These are phyloP conservation scores for Bruguiera hainesii DNA, from an alignment of 441 rosid genomes.

Conservation along the genomic window DNA sequence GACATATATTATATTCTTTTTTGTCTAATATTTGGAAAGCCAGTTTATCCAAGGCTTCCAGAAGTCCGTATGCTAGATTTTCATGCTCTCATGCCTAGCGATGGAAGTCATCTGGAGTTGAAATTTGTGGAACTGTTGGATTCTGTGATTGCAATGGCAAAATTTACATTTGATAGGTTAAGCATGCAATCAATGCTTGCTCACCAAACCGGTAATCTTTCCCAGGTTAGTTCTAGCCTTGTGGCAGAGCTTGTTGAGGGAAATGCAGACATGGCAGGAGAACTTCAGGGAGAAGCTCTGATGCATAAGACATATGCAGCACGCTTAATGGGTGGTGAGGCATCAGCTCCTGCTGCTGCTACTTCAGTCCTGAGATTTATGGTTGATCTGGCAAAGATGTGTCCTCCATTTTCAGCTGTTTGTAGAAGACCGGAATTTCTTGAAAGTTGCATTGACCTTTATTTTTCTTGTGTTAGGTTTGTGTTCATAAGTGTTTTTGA, in stretches of 20 bases:
- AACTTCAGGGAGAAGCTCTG: slow-evolving; percentile 99
- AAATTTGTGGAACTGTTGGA: slow-evolving; percentile 94
- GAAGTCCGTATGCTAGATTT: slow-evolving; percentile 99
- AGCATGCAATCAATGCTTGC: slow-evolving; percentile 89
- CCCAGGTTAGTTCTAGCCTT: slow-evolving; percentile 86
- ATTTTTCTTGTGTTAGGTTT: slow-evolving; percentile 97
- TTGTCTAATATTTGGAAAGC: slow-evolving; percentile 94
- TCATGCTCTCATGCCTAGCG: slow-evolving; percentile 96
- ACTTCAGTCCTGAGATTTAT: slow-evolving; percentile 96
- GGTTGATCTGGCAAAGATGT: slow-evolving; percentile 99
- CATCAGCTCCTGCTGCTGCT: slow-evolving; percentile 99
- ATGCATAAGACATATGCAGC: slow-evolving; percentile 99
- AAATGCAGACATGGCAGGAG: slow-evolving; percentile 88
- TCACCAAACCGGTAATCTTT: slow-evolving; percentile 88
- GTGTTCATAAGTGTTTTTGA: slow-evolving; percentile 30
- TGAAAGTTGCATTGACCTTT: slow-evolving; percentile 93
- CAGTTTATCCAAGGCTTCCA: slow-evolving; percentile 97
- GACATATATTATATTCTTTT: slow-evolving; percentile 98
- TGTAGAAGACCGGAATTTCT: slow-evolving; percentile 94
- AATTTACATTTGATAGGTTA: slow-evolving; percentile 93
- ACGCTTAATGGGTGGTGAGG: slow-evolving; percentile 99
- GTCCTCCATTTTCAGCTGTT: slow-evolving; percentile 88
- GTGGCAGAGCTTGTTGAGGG: slow-evolving; percentile 97
- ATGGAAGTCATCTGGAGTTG: slow-evolving; percentile 76
- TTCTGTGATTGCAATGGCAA: slow-evolving; percentile 92